These are phyloP conservation scores for Tolypocladium paradoxum DNA, from an alignment of 2,329 filamentous ascomycete genomes.

Conservation along the genomic window DNA sequence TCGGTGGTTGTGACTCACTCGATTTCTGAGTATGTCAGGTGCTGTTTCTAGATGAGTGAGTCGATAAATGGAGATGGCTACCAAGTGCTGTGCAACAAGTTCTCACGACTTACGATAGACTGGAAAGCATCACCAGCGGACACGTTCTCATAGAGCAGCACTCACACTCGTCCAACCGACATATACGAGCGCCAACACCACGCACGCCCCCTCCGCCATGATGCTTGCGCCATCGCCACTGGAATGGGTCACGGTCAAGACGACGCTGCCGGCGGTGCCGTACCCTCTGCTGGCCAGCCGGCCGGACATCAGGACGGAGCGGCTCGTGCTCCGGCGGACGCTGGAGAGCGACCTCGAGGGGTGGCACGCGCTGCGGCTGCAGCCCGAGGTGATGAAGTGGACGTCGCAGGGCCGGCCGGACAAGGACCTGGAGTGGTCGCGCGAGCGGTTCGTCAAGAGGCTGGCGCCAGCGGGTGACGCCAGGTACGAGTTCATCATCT, in stretches of 20 bases:
- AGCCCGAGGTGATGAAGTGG: constrained; percentile 53
- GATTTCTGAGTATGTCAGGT: too few relatives aligned
- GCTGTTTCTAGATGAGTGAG: background rate
- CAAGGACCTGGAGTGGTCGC: constrained; percentile 31
- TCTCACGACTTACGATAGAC: background rate
- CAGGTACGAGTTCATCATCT: constrained; percentile 48
- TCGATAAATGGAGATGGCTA: background rate
- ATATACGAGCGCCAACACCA: background rate
- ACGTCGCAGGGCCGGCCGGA: constrained; percentile 34
- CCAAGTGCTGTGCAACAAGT: background rate
- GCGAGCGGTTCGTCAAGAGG: constrained; percentile 24
- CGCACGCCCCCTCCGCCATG: background rate
- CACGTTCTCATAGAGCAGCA: background rate
- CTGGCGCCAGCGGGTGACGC: constrained; percentile 38
- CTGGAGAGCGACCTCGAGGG: constrained; percentile 36
- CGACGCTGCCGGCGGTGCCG: constrained; percentile 32
- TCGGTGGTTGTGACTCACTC: background rate
- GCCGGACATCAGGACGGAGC: constrained; percentile 33
- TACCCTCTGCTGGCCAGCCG: constrained; percentile 29
- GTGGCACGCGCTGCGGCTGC: constrained; percentile 40
- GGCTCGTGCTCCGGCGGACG: constrained; percentile 44
- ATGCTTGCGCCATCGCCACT: constrained; percentile 7
- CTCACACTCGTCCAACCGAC: background rate
- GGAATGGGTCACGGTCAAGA: constrained; percentile 32
- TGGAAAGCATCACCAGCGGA: background rate